Evolutionary conservation across 139 green algal genomes (phyloP).

Genomic region (Tetraselmis chui): DNA sequence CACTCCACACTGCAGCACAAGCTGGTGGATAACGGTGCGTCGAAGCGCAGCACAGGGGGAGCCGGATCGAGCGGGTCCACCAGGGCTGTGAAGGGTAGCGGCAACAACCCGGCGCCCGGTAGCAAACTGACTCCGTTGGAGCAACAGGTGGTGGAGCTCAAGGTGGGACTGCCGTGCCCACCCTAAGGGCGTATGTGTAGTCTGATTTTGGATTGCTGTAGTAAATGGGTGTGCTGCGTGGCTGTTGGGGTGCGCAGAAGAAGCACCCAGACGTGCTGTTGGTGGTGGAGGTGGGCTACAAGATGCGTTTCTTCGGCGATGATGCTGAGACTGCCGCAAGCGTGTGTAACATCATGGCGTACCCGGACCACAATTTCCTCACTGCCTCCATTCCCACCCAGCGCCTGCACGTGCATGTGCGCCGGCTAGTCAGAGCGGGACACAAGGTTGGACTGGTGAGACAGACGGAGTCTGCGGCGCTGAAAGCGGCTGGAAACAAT

Average conservation of each 20-base stretch:
- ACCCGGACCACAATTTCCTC: constrained; percentile 73
- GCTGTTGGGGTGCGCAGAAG: constrained; percentile 27
- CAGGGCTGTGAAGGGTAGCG: not conserved
- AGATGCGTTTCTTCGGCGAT: constrained; percentile 75
- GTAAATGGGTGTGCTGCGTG: not conserved
- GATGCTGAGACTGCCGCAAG: constrained; percentile 67
- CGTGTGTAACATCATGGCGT: constrained; percentile 51
- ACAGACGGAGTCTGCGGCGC: constrained; percentile 72
- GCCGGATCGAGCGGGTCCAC: not conserved
- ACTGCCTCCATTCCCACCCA: constrained; percentile 67
- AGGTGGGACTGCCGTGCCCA: constrained; percentile 17
- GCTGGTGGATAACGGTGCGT: constrained; percentile 19
- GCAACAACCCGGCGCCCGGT: not conserved
- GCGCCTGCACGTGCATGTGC: constrained; percentile 75
- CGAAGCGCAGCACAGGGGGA: not conserved
- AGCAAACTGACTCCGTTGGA: constrained; percentile 67
- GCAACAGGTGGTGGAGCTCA: constrained; percentile 51
- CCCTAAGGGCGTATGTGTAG: not conserved
- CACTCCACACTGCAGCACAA: constrained; percentile 30
- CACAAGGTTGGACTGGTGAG: constrained; percentile 76
- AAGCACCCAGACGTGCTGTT: constrained; percentile 64
- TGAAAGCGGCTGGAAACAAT: constrained; percentile 69
- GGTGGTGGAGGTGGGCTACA: constrained; percentile 69
- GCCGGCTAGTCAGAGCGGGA: constrained; percentile 70
- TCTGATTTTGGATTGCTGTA: constrained; percentile 15